Evolutionary conservation across 2,329 filamentous ascomycete genomes (phyloP).

Genomic region (Diaporthe velutina): DNA sequence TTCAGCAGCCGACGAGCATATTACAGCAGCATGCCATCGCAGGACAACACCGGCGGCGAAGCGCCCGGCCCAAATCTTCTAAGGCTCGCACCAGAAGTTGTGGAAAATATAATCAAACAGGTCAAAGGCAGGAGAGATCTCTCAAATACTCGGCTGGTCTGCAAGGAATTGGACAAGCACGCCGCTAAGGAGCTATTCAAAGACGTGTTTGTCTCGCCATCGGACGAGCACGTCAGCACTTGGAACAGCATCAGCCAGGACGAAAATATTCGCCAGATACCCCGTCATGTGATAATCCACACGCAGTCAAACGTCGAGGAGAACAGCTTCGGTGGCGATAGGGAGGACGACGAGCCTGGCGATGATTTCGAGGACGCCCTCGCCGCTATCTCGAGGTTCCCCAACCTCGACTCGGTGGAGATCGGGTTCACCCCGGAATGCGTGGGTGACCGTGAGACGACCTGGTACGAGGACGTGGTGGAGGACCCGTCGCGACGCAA

Average conservation of each 20-base stretch:
- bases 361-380: not conserved
- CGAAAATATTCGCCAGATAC: not conserved
- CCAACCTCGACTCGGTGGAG: slow-evolving; percentile 30
- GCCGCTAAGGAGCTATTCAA: slow-evolving; percentile 22
- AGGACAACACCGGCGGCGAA: not conserved
- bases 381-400: slow-evolving; percentile 1
- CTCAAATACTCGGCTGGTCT: not conserved
- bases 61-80: not conserved
- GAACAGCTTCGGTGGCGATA: not conserved
- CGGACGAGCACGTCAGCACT: not conserved
- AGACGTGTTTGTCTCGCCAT: not conserved
- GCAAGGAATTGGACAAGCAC: slow-evolving; percentile 11
- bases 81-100: slow-evolving; percentile 29
- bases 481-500: not conserved
- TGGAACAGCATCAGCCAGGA: slow-evolving; percentile 17
- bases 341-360: not conserved
- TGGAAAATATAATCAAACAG: slow-evolving; percentile 17
- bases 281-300: slow-evolving; percentile 21
- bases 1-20: not conserved
- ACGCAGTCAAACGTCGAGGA: not conserved
- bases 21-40: not conserved
- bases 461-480: not conserved
- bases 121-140: slow-evolving; percentile 13
- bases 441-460: not conserved
- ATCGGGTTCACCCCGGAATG: slow-evolving; percentile 18